These are phyloP conservation scores for Elaeis guineensis DNA, from an alignment of 176 grass and related monocot genomes.

Conservation along the genomic window DNA sequence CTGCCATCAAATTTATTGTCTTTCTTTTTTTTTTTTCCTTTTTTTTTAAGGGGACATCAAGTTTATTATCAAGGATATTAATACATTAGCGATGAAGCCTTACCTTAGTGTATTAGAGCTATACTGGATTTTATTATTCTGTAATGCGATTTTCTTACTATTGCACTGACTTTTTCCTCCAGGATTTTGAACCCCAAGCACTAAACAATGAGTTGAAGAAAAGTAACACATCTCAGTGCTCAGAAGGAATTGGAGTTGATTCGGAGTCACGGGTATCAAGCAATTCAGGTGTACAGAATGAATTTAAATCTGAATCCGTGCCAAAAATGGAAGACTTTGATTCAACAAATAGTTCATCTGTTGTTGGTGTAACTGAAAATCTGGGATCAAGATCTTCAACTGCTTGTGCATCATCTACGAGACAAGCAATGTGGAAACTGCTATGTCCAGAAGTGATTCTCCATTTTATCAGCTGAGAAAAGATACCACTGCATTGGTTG, in stretches of 20 bases:
- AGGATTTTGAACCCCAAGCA: slow-evolving; percentile 36
- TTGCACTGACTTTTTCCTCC: slow-evolving; percentile 8
- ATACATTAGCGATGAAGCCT: too few species aligned
- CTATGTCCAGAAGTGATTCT: slow-evolving; percentile 42
- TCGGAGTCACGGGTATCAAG: slow-evolving; percentile 34
- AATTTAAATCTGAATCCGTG: slow-evolving; percentile 4
- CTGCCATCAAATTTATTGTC: too few species aligned
- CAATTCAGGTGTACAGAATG: slow-evolving; percentile 23
- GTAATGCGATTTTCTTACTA: background rate
- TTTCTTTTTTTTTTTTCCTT: too few species aligned
- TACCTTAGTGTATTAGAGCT: background rate
- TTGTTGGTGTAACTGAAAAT: slow-evolving; percentile 13
- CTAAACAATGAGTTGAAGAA: slow-evolving; percentile 17
- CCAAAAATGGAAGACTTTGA: background rate
- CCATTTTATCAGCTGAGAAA: slow-evolving; percentile 86
- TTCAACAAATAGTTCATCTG: slow-evolving; percentile 1
- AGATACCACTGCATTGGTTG: slow-evolving; percentile 73
- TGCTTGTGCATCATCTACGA: slow-evolving; percentile 27
- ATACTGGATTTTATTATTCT: background rate
- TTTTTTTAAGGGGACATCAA: too few species aligned
- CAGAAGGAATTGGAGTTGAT: slow-evolving; percentile 34
- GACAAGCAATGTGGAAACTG: slow-evolving; percentile 29
- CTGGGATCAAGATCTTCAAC: slow-evolving; percentile 15
- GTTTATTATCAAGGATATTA: too few species aligned
- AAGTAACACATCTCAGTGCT: slow-evolving; percentile 34